A percentile compares a stretch with the other conserved stretches of the same genome.
Conservation (phyloP, 805 yeast species). For the Tetrapisispora arboricola region DNA sequence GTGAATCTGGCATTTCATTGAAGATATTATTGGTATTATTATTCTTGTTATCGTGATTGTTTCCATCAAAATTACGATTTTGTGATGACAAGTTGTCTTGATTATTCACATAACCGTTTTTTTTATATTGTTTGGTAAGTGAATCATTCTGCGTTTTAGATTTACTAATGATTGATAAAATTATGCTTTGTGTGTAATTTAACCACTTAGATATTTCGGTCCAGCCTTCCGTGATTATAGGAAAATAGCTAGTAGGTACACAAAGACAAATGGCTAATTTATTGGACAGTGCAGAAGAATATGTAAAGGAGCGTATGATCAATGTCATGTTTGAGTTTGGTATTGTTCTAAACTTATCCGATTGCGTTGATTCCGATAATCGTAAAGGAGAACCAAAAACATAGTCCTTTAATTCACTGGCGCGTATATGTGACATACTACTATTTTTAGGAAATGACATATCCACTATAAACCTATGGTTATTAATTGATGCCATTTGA, state of each 20-base stretch:
- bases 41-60: neutral
- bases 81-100: neutral
- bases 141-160: neutral
- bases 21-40: neutral
- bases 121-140: neutral
- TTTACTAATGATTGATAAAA: constrained; percentile 5
- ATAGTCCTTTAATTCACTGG: constrained; percentile 29
- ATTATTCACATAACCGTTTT: neutral
- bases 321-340: constrained; percentile 26
- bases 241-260: constrained; percentile 18
- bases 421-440: constrained; percentile 21
- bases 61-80: neutral
- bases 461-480: constrained; percentile 28
- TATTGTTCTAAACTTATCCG: constrained; percentile 23
- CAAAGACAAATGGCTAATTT: constrained; percentile 30
- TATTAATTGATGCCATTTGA: constrained; percentile 28
- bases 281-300: constrained; percentile 13
- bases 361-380: constrained; percentile 19
- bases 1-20: neutral
- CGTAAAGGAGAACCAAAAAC: constrained; percentile 34
- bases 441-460: constrained; percentile 19
- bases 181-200: constrained; percentile 20
- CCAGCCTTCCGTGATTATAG: constrained; percentile 29
- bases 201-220: constrained; percentile 21
- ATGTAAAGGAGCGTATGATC: constrained; percentile 27